Conservation (phyloP, 2,329 filamentous ascomycete genomes). For the Bipolaris gigantea region DNA sequence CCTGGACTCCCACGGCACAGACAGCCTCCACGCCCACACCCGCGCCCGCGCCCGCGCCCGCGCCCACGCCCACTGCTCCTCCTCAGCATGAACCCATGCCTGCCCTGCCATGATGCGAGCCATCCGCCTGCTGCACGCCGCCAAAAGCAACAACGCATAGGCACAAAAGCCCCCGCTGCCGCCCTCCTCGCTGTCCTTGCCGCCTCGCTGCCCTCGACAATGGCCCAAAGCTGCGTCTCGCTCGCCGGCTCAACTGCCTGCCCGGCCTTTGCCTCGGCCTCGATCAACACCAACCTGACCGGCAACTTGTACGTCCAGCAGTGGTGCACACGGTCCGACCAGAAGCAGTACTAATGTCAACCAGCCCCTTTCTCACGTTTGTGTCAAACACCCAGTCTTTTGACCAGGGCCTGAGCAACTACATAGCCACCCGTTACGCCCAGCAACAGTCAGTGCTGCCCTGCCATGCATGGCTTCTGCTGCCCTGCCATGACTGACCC, state of each 20-base stretch:
- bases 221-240: slow-evolving; percentile 61
- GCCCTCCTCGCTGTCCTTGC: slow-evolving; percentile 33
- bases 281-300: slow-evolving; percentile 68
- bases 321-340: neutral
- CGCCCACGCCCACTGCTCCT: slow-evolving; percentile 1
- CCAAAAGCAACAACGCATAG: slow-evolving; percentile 26
- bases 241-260: slow-evolving; percentile 70
- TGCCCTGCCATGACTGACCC: slow-evolving; percentile 33
- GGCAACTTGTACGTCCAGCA: slow-evolving; percentile 61
- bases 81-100: slow-evolving; percentile 25
- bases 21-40: neutral
- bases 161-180: slow-evolving; percentile 19
- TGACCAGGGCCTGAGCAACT: slow-evolving; percentile 71
- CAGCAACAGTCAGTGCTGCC: slow-evolving; percentile 67
- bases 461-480: neutral
- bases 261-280: slow-evolving; percentile 71
- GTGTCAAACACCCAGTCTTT: slow-evolving; percentile 78
- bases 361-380: slow-evolving; percentile 79
- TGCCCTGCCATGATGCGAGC: slow-evolving; percentile 11
- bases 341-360: slow-evolving; percentile 10
- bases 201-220: slow-evolving; percentile 33
- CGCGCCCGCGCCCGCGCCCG: too few relatives aligned
- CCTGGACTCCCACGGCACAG: slow-evolving; percentile 5
- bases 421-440: slow-evolving; percentile 75
- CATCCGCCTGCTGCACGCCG: slow-evolving; percentile 16